Percentiles rank a stretch among this genome's conserved stretches.
Conservation (phyloP, 306 rosid species). For the Gastrolobium bilobum region DNA sequence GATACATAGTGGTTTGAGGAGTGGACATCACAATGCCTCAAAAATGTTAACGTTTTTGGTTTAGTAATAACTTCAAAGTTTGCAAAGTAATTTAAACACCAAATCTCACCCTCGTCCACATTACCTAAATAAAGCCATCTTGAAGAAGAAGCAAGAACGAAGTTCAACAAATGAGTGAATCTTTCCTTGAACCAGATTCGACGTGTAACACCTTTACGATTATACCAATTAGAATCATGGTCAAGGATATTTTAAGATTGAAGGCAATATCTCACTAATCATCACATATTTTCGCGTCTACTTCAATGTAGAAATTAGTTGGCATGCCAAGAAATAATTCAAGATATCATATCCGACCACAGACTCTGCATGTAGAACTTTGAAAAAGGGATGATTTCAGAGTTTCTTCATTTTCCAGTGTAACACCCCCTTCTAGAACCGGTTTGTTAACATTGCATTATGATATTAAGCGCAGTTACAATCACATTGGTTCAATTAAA, state of each 20-base stretch:
- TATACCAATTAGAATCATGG: neutral
- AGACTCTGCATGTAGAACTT: neutral
- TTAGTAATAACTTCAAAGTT: neutral
- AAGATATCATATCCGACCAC: neutral
- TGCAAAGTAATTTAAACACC: neutral
- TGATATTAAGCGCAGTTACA: too few species aligned
- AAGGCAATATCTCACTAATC: neutral
- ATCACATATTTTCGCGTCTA: neutral
- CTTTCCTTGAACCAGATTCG: neutral
- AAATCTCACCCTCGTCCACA: neutral
- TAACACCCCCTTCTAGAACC: too few species aligned
- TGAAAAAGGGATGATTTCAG: neutral
- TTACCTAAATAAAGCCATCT: constrained; percentile 3
- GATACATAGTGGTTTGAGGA: neutral
- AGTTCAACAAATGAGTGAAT: neutral
- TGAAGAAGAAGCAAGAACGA: constrained; percentile 7
- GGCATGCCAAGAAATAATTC: neutral
- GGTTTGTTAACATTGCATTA: too few species aligned
- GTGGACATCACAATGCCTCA: neutral
- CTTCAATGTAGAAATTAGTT: neutral
- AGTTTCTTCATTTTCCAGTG: neutral
- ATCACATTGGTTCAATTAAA: too few species aligned
- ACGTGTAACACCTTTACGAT: neutral
- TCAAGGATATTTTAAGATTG: neutral
- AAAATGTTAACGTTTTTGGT: neutral